Percentiles rank a stretch among this genome's conserved stretches.
Evolutionary conservation across 768 basidiomycete genomes (phyloP).

Genomic region (Naganishia kalamii): DNA sequence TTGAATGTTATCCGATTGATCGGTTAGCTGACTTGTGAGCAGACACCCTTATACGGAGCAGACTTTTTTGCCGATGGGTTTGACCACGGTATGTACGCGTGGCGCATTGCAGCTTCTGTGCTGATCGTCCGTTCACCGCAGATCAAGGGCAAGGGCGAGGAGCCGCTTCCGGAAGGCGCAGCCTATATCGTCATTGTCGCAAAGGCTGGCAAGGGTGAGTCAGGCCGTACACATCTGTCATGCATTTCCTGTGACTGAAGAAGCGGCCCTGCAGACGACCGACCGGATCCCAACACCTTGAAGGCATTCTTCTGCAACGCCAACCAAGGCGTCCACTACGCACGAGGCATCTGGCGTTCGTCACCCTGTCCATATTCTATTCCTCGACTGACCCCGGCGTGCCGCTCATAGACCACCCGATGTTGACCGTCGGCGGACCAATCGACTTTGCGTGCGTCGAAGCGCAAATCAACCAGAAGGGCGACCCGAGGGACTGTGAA

Average conservation of each 20-base stretch:
- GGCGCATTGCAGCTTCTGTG: too few species aligned
- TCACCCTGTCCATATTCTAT: slow-evolving; percentile 31
- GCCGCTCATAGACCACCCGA: slow-evolving; percentile 71
- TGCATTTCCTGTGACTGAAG: too few species aligned
- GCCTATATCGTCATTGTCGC: slow-evolving; percentile 84
- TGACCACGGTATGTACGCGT: slow-evolving; percentile 36
- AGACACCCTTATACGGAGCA: slow-evolving; percentile 79
- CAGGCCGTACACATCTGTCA: neutral
- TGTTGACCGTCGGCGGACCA: slow-evolving; percentile 53
- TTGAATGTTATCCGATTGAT: neutral
- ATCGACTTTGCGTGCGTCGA: slow-evolving; percentile 68
- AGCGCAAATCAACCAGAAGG: slow-evolving; percentile 72
- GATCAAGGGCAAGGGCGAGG: slow-evolving; percentile 48
- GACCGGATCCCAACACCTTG: slow-evolving; percentile 66
- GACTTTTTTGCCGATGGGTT: slow-evolving; percentile 89
- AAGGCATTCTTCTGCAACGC: slow-evolving; percentile 74
- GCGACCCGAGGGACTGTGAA: slow-evolving; percentile 69
- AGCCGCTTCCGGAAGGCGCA: slow-evolving; percentile 50
- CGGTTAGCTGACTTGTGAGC: neutral
- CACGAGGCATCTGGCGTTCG: slow-evolving; percentile 84
- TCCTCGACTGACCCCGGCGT: neutral
- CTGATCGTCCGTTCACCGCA: slow-evolving; percentile 4
- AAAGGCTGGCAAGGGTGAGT: slow-evolving; percentile 56
- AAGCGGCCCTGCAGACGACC: slow-evolving; percentile 65
- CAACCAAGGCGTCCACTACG: slow-evolving; percentile 78